A percentile compares a stretch with the other conserved stretches of the same genome.
Conservation (phyloP, 2,329 filamentous ascomycete genomes). For the Zymoseptoria crescenta region DNA sequence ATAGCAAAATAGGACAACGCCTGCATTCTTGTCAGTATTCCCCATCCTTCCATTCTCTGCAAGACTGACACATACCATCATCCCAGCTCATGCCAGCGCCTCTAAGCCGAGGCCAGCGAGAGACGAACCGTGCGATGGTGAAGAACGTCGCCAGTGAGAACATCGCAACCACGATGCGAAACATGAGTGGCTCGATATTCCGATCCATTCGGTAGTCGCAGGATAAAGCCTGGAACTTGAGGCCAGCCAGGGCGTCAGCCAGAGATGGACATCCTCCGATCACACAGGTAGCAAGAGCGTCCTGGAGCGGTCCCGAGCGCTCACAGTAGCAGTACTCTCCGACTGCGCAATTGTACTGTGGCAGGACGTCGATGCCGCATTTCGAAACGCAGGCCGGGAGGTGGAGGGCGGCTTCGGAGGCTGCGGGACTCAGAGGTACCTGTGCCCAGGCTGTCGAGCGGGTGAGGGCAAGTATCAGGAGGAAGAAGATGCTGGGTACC, state of each 20-base stretch:
- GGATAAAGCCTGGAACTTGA: constrained; percentile 5
- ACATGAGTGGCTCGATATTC: not conserved
- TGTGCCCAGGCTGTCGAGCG: not conserved
- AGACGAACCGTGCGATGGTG: not conserved
- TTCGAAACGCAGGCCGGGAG: constrained; percentile 2
- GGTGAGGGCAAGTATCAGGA: not conserved
- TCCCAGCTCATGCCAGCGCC: constrained; percentile 5
- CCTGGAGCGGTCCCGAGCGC: not conserved
- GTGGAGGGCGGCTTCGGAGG: not conserved
- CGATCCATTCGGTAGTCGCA: not conserved
- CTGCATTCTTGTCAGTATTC: not conserved
- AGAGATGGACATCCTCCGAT: not conserved
- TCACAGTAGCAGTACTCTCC: not conserved
- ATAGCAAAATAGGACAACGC: constrained; percentile 2
- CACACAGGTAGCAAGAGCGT: not conserved
- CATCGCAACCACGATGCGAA: not conserved
- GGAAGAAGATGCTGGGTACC: not conserved
- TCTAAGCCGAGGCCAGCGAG: constrained; percentile 1
- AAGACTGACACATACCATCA: not conserved
- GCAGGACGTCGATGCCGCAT: constrained; percentile 1
- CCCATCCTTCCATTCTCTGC: not conserved
- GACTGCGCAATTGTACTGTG: constrained; percentile 4
- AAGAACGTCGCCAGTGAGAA: constrained; percentile 3
- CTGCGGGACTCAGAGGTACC: not conserved
- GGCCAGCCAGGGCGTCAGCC: constrained; percentile 2